phyloP scores from a whole-genome alignment of 2,329 filamentous ascomycete genomes.

The Acrocalymma vagum region DNA sequence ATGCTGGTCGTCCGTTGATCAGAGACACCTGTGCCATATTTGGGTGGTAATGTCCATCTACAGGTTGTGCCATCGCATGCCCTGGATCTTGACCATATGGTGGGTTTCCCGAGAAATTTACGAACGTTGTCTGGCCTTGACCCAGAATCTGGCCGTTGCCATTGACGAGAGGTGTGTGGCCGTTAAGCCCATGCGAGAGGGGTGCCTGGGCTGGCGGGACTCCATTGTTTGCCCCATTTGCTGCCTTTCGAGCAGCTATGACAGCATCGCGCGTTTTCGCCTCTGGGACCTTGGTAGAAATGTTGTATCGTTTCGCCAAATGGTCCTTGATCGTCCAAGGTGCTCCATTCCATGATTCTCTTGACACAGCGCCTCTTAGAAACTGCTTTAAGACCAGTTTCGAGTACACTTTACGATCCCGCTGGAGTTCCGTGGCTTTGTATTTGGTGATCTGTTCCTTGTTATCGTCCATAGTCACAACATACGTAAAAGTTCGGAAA shows the following conservation, averaged over 20 bases:
- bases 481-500: slow-evolving; percentile 41
- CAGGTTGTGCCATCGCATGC: slow-evolving; percentile 11
- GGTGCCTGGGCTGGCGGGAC: slow-evolving; percentile 35
- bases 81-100: slow-evolving; percentile 77
- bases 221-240: slow-evolving; percentile 60
- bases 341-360: slow-evolving; percentile 94
- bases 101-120: slow-evolving; percentile 60
- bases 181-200: slow-evolving; percentile 25
- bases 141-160: slow-evolving; percentile 24
- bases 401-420: slow-evolving; percentile 91
- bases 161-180: slow-evolving; percentile 27
- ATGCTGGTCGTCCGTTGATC: slow-evolving; percentile 6
- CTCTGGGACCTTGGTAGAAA: slow-evolving; percentile 82
- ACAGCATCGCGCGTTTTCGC: slow-evolving; percentile 45
- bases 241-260: slow-evolving; percentile 69
- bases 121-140: slow-evolving; percentile 52
- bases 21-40: slow-evolving; percentile 17
- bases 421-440: slow-evolving; percentile 70
- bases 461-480: slow-evolving; percentile 41
- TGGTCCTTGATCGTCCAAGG: slow-evolving; percentile 94
- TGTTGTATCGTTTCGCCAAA: slow-evolving; percentile 83
- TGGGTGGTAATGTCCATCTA: slow-evolving; percentile 7
- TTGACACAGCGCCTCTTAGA: slow-evolving; percentile 90
- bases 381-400: slow-evolving; percentile 94
- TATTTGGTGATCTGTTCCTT: slow-evolving; percentile 58